Base-by-base conservation (phyloP, 768 basidiomycete species). In the Pisolithus sp. region DNA sequence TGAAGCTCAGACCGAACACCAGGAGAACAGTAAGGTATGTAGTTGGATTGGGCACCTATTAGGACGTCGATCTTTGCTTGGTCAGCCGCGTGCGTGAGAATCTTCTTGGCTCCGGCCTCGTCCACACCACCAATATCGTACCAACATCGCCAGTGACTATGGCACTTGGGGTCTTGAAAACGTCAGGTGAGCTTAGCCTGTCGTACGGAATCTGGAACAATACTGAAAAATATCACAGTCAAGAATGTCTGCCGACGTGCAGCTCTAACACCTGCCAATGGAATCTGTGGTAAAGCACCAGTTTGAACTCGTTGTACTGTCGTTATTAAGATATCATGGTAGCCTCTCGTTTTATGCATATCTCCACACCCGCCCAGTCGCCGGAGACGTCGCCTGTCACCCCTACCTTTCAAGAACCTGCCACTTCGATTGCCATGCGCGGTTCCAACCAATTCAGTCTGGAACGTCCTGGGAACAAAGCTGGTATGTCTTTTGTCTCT, bases 401-500 rank as follows among this genome's bases (percentile, higher is more conserved):
- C 48, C 55, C 73, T 0, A 57, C 71, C 0, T 36, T 31, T 17
- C 46, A 31, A 36, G 75, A 79, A 53, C 86, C 87, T 12, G 76
- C 82, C 56, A 91, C 90, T 6, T 69, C 73, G 13, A 69, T 92
- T 46, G 93, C 93, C 10, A 79, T 86, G 63, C 78, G 76, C 41
- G 88, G 83, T 45, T 91, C 88, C 28, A 90, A 90, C 59, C 91
- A 94, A 65, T 75, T 80, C 52, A 90, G 88, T 64, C 74, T 98
- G 52, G 86, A 93, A 74, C 85, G 83, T 18, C 95, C 95, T 12
- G 77, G 78, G 66, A 98, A 98, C 71, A 87, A 80, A 68, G 92
- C 89, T 61, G 93, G 93, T 90, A 66, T 60, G 75, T 68, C 4
- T 24, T 26, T 23, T 7, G 23, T 46, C 26, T 13, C 50, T 43